These are phyloP conservation scores for Trametes cinnabarina DNA, from an alignment of 768 basidiomycete genomes.

Conservation along the genomic window DNA sequence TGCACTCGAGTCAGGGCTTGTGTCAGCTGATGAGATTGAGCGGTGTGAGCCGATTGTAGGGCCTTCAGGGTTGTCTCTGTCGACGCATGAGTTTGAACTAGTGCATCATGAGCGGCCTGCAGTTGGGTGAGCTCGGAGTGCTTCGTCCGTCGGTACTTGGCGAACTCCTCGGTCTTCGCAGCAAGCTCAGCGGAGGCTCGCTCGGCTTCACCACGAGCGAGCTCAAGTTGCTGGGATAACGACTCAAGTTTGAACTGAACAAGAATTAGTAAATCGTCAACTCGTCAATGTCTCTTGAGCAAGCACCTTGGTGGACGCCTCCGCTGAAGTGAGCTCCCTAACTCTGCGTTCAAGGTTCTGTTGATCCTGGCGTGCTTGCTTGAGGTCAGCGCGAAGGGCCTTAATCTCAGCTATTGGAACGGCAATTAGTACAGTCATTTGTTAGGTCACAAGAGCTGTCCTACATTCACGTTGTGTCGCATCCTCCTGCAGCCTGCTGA, in stretches of 20 bases:
- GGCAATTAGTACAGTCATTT: not conserved
- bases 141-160: slow-evolving; percentile 78
- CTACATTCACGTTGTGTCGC: slow-evolving; percentile 70
- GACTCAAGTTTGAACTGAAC: slow-evolving; percentile 86
- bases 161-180: slow-evolving; percentile 76
- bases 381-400: slow-evolving; percentile 63
- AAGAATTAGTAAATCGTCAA: not conserved
- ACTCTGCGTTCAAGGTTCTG: slow-evolving; percentile 64
- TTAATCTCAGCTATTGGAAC: slow-evolving; percentile 61
- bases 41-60: slow-evolving; percentile 66
- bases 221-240: slow-evolving; percentile 74
- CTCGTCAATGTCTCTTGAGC: not conserved
- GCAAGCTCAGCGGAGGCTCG: slow-evolving; percentile 67
- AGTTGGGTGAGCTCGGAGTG: slow-evolving; percentile 74
- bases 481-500: slow-evolving; percentile 81
- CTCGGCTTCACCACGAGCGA: slow-evolving; percentile 73
- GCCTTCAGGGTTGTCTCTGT: slow-evolving; percentile 68
- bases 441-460: slow-evolving; percentile 16
- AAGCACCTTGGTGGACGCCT: slow-evolving; percentile 72
- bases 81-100: slow-evolving; percentile 65
- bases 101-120: slow-evolving; percentile 73
- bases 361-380: slow-evolving; percentile 73
- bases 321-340: slow-evolving; percentile 69
- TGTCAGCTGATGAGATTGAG: slow-evolving; percentile 72
- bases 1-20: slow-evolving; percentile 75